A percentile compares a stretch with the other conserved stretches of the same genome.
Evolutionary conservation across 1,284 basidiomycete genomes (phyloP).

Genomic region (Polyporus tsugae): DNA sequence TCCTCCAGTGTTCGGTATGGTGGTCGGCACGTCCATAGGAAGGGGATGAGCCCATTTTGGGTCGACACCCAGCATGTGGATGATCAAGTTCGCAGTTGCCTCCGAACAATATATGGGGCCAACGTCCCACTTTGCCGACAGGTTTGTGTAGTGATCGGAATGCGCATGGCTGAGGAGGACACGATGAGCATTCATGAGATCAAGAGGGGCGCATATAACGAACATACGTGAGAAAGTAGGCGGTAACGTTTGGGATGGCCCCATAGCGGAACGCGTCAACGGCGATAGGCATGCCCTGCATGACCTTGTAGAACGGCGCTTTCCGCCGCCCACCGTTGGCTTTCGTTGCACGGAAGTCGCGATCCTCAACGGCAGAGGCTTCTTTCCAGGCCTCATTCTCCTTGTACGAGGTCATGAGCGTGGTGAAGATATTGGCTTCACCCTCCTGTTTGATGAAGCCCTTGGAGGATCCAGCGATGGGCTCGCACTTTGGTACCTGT

Average conservation of each 20-base stretch:
- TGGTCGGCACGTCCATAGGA: conserved; percentile 79
- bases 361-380: conserved; percentile 64
- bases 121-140: conserved; percentile 86
- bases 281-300: conserved; percentile 97
- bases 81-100: conserved; percentile 90
- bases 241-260: conserved; percentile 85
- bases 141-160: conserved; percentile 93
- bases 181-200: conserved; percentile 2
- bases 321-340: conserved; percentile 68
- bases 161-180: conserved; percentile 79
- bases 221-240: conserved; percentile 87
- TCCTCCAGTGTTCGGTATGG: conserved; percentile 85
- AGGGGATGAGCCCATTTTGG: conserved; percentile 88
- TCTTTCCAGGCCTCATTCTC: conserved; percentile 89
- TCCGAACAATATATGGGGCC: conserved; percentile 97
- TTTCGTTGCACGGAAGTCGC: conserved; percentile 55
- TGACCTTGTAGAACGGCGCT: conserved; percentile 95
- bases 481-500: neutral
- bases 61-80: conserved; percentile 90
- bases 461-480: neutral
- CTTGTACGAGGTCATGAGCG: conserved; percentile 84
- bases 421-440: conserved; percentile 66
- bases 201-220: conserved; percentile 10
- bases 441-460: conserved; percentile 16
- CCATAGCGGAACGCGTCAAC: conserved; percentile 97